Evolutionary conservation across 345 rosid genomes (phyloP).

Genomic region (Geranium brycei): DNA sequence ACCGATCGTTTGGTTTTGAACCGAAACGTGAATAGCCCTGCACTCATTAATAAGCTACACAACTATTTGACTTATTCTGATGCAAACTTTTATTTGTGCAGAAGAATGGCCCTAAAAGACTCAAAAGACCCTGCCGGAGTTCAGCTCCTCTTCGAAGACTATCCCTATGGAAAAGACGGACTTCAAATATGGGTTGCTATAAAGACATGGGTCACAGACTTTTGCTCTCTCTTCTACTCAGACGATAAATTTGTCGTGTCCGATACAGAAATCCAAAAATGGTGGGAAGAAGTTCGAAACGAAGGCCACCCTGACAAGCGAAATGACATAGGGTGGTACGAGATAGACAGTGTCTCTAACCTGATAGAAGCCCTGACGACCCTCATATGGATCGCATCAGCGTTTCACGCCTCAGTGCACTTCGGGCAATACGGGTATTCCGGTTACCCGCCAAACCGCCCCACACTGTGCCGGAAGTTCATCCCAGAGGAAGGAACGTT

Average conservation of each 20-base stretch:
- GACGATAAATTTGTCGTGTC: slow-evolving; percentile 26
- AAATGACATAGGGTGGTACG: slow-evolving; percentile 38
- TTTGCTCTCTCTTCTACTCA: slow-evolving; percentile 38
- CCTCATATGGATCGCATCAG: slow-evolving; percentile 53
- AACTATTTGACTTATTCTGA: too few species aligned
- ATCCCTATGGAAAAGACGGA: slow-evolving; percentile 54
- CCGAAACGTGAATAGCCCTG: too few species aligned
- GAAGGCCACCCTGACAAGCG: slow-evolving; percentile 43
- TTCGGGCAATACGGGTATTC: slow-evolving; percentile 50
- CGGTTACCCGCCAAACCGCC: slow-evolving; percentile 45
- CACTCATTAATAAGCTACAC: too few species aligned
- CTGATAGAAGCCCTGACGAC: slow-evolving; percentile 34
- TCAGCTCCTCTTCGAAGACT: slow-evolving; percentile 36
- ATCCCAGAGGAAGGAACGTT: slow-evolving; percentile 39
- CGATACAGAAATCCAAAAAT: slow-evolving; percentile 45
- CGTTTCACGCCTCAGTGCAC: slow-evolving; percentile 43
- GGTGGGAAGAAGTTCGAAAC: slow-evolving; percentile 50
- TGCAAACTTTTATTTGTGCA: slow-evolving; percentile 12
- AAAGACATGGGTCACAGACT: slow-evolving; percentile 38
- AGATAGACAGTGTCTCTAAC: slow-evolving; percentile 21
- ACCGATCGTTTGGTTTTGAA: too few species aligned
- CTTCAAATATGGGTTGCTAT: slow-evolving; percentile 48
- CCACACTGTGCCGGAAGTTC: slow-evolving; percentile 26
- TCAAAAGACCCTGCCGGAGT: slow-evolving; percentile 25
- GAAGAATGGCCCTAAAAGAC: slow-evolving; percentile 38